Percentiles rank a stretch among this genome's conserved stretches.
Conservation (phyloP, 2,329 filamentous ascomycete species). For the Trichoderma pleuroti region DNA sequence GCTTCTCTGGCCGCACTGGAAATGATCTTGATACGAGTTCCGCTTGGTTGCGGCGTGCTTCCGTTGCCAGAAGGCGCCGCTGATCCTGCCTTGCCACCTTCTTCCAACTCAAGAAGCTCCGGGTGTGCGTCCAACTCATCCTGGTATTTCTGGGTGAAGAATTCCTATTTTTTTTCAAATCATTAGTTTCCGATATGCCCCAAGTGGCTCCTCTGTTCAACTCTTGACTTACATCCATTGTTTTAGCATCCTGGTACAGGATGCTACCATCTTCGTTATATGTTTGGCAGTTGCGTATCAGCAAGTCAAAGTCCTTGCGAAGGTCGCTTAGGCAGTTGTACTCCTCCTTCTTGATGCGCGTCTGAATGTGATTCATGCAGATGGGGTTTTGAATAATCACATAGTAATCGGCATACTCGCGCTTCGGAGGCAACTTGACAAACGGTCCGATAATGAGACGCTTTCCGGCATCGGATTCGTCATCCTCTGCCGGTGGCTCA, state of each 20-base stretch:
- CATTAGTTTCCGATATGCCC: constrained; percentile 31
- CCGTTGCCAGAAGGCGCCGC: constrained; percentile 53
- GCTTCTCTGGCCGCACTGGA: constrained; percentile 38
- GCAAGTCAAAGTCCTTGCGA: constrained; percentile 73
- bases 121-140: constrained; percentile 52
- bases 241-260: constrained; percentile 86
- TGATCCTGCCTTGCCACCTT: constrained; percentile 39
- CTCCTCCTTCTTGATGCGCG: constrained; percentile 93
- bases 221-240: constrained; percentile 73
- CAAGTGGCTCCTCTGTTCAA: background rate
- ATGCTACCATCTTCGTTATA: constrained; percentile 97
- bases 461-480: constrained; percentile 57
- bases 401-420: constrained; percentile 93
- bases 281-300: constrained; percentile 87
- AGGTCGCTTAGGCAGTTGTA: constrained; percentile 80
- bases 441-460: constrained; percentile 92
- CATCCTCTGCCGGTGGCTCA: constrained; percentile 53
- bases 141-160: constrained; percentile 52
- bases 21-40: constrained; percentile 69
- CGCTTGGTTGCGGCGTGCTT: constrained; percentile 62
- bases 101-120: constrained; percentile 55
- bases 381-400: constrained; percentile 88
- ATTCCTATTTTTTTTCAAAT: constrained; percentile 44
- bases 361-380: constrained; percentile 91
- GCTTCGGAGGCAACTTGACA: constrained; percentile 83